A percentile compares a stretch with the other conserved stretches of the same genome.
Conservation (phyloP, 169 alveolate species). For the Eimeria tenella region DNA sequence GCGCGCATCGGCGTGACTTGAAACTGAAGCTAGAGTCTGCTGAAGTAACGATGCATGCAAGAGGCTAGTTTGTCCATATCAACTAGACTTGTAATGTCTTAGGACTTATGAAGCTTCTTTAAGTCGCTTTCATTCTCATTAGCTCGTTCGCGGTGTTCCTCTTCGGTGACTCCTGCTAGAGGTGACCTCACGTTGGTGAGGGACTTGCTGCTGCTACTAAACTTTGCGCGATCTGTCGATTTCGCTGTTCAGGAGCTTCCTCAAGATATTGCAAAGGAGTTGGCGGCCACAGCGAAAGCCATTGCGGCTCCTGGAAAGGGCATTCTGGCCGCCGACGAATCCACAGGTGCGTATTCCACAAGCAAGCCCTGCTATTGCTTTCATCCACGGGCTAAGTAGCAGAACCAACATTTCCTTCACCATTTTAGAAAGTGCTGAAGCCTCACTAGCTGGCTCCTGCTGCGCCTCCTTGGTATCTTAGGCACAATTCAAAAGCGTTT, state of each 20-base stretch:
- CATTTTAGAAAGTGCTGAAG: neutral
- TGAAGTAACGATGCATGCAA: no score
- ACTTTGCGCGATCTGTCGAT: no score
- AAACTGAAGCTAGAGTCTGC: neutral
- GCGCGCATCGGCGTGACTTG: constrained; percentile 1
- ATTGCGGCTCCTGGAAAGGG: constrained; percentile 96
- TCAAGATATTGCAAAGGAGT: constrained; percentile 79
- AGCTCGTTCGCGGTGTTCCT: no score
- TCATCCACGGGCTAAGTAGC: neutral
- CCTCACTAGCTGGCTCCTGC: neutral
- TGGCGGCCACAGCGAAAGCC: constrained; percentile 81
- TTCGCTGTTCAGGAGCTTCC: constrained; percentile 26
- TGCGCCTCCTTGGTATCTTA: neutral
- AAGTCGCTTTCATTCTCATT: no score
- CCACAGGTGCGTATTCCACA: constrained; percentile 87
- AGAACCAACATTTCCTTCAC: neutral
- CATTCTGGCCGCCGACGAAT: constrained; percentile 99
- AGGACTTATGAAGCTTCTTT: no score
- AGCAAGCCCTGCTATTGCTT: neutral
- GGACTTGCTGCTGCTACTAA: no score
- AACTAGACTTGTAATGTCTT: no score
- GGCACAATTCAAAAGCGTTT: constrained; percentile 97
- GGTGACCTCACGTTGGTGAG: no score
- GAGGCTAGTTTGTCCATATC: no score
- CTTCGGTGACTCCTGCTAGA: no score